Base-by-base conservation (phyloP, 202 grass and related monocot genomes). In the Saccharum hybrid region DNA sequence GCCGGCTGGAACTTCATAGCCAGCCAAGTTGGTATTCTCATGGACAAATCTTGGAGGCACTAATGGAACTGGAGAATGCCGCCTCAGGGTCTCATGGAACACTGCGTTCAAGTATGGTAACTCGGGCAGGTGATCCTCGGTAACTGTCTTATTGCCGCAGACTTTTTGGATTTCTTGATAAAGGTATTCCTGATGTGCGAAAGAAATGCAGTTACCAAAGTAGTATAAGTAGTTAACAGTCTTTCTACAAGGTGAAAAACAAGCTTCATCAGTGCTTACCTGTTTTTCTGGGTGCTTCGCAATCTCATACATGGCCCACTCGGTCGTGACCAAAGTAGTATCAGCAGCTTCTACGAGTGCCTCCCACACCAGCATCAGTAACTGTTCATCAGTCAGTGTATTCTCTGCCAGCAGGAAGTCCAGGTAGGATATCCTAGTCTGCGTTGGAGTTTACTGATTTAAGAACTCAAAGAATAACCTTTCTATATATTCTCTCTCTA, bases 291-390 rank as follows among this genome's bases (percentile, higher is more conserved):
- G 89, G 81, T 90, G 70, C 79, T 91, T 94, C 4, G 92, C 85
- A 54, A 98, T 78, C 80, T 98, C 82, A 84, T 83, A 98, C 90
- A 98, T 95, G 12, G 89, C 89, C 95, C 95, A 98, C 80, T 98
- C 95, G 3, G 95, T 87, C 2, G 84, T 85, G 49, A 93, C 85
- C 41, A 89, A 33, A 68, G 90, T 94, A 64, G 92, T 95, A 81
- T 98, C 95, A 18, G 95, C 90, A 23, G 88, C 49, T 60, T 93
- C 95, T 37, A 98, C 87, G 83, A 98, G 62, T 28, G 66, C 51
- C 79, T 98, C 95, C 92, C 90, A 98, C 18, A 95, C 82, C 40
- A 95, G 69, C 70, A 87, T 79, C 12, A 39, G 78, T 56, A 93
- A 16, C 14, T 95, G 85, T 21, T 98, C 87, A 42, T 95, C 85